These are phyloP conservation scores for Sparassis latifolia DNA, from an alignment of 1,284 basidiomycete species.

Conservation along the genomic window DNA sequence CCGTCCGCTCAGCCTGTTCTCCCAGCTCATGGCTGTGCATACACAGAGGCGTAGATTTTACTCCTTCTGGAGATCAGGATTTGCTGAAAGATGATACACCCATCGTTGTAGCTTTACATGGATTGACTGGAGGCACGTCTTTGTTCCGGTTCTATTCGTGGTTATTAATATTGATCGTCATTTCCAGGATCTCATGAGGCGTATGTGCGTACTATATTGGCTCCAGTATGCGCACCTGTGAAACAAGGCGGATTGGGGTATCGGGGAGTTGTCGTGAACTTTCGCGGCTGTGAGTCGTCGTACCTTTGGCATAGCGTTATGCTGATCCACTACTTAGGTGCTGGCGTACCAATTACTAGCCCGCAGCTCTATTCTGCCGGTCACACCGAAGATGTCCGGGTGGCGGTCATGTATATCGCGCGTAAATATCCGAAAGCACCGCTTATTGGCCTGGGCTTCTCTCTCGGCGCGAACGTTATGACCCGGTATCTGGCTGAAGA, in stretches of 20 bases:
- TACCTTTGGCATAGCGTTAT: slow-evolving; percentile 3
- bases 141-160: no score
- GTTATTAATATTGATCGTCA: slow-evolving; percentile 7
- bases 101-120: slow-evolving; percentile 80
- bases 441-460: slow-evolving; percentile 85
- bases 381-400: slow-evolving; percentile 80
- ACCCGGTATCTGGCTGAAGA: slow-evolving; percentile 87
- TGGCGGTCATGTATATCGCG: slow-evolving; percentile 73
- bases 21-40: no score
- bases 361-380: slow-evolving; percentile 83
- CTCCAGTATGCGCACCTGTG: slow-evolving; percentile 58
- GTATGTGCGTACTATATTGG: slow-evolving; percentile 77
- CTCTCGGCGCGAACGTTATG: slow-evolving; percentile 87
- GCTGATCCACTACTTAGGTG: slow-evolving; percentile 38
- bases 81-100: slow-evolving; percentile 59
- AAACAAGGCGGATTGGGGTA: slow-evolving; percentile 79
- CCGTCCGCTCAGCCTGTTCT: no score
- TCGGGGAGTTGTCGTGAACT: slow-evolving; percentile 83
- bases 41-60: slow-evolving; percentile 64
- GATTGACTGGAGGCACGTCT: slow-evolving; percentile 73
- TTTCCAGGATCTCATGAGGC: slow-evolving; percentile 74
- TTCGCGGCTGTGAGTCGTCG: slow-evolving; percentile 71
- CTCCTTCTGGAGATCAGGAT: slow-evolving; percentile 48
- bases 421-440: slow-evolving; percentile 72
- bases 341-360: slow-evolving; percentile 74